These are phyloP conservation scores for Aspergillus carbonarius DNA, from an alignment of 2,329 filamentous ascomycete species.

Conservation along the genomic window DNA sequence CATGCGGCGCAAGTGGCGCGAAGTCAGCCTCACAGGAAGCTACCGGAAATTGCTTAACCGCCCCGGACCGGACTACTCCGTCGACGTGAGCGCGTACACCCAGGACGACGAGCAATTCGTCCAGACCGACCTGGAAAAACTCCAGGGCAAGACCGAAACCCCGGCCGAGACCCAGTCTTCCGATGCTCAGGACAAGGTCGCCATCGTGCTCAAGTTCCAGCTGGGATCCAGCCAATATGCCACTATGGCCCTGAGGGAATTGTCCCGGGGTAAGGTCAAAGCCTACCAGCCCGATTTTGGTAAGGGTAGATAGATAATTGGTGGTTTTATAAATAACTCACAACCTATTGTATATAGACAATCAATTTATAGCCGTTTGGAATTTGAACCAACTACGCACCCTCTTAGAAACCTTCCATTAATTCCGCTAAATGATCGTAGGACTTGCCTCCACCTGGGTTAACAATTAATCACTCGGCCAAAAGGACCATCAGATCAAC, in stretches of 20 bases:
- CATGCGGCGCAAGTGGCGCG: conserved; percentile 83
- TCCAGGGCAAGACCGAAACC: conserved; percentile 48
- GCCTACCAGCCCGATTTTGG: conserved; percentile 64
- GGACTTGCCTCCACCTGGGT: too few species aligned
- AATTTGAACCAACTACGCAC: too few species aligned
- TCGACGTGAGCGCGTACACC: conserved; percentile 68
- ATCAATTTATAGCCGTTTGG: too few species aligned
- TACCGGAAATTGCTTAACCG: conserved; percentile 82
- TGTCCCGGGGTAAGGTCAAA: conserved; percentile 68
- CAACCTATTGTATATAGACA: neutral
- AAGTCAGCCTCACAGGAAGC: conserved; percentile 82
- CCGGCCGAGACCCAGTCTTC: conserved; percentile 12
- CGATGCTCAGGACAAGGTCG: conserved; percentile 53
- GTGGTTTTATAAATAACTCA: conserved; percentile 4
- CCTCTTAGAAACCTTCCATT: too few species aligned
- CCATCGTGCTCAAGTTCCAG: conserved; percentile 70
- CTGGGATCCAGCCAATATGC: conserved; percentile 79
- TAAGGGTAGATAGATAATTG: conserved; percentile 36
- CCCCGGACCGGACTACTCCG: conserved; percentile 63
- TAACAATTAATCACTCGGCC: too few species aligned
- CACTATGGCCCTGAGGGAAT: conserved; percentile 76
- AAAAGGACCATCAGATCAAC: too few species aligned
- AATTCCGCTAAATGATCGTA: too few species aligned
- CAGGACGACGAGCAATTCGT: conserved; percentile 76
- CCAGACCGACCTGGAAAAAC: conserved; percentile 75